These are phyloP conservation scores for Castanea mollissima DNA, from an alignment of 306 rosid genomes.

Conservation along the genomic window DNA sequence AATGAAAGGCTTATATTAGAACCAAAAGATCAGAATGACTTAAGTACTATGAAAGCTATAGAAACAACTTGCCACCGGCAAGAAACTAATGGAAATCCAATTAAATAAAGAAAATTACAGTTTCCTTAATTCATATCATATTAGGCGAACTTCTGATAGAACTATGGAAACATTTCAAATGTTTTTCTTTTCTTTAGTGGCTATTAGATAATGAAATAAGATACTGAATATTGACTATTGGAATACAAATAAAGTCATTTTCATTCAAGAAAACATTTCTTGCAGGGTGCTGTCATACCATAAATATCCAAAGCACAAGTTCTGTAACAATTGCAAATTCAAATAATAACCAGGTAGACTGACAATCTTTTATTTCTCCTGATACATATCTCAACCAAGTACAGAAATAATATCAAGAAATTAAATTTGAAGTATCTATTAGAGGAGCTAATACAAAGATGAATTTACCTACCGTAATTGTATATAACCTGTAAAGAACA, in stretches of 20 bases:
- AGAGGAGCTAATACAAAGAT: not conserved
- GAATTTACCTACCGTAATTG: slow-evolving; percentile 56
- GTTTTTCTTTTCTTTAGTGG: not conserved
- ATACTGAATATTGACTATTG: no score
- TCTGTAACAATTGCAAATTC: not conserved
- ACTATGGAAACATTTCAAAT: not conserved
- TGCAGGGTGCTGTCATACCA: not conserved
- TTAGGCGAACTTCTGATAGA: not conserved
- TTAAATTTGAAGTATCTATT: slow-evolving; percentile 5
- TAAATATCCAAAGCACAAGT: not conserved
- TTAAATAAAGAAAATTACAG: not conserved
- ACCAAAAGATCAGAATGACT: not conserved
- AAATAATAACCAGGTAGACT: not conserved
- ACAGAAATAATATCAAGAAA: not conserved
- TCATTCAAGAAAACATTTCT: not conserved
- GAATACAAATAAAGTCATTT: not conserved
- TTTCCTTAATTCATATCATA: not conserved
- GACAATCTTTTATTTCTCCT: not conserved
- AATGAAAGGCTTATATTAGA: slow-evolving; percentile 7
- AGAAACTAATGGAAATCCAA: not conserved
- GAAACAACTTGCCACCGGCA: not conserved
- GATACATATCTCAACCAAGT: not conserved
- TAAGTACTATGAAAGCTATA: not conserved
- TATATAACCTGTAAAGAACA: slow-evolving; percentile 73
- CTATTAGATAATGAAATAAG: not conserved